A percentile compares a stretch with the other conserved stretches of the same genome.
Conservation (phyloP, 805 yeast species). For the Wickerhamiella australiensis region DNA sequence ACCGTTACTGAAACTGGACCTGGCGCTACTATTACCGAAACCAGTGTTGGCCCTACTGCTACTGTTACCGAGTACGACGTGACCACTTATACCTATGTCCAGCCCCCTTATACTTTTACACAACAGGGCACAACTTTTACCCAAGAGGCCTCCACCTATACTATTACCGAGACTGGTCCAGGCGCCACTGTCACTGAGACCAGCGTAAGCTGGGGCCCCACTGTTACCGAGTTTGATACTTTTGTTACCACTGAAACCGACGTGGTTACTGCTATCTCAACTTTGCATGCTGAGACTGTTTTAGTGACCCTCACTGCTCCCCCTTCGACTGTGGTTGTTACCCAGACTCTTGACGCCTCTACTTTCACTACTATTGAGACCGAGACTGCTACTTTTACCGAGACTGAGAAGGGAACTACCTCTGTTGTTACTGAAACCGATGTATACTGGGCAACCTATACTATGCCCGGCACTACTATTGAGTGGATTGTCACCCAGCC, state of each 20-base stretch:
- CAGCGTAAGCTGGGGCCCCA: not conserved
- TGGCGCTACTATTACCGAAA: not conserved
- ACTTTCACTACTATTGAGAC: conserved; percentile 8
- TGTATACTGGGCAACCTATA: conserved; percentile 1
- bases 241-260: conserved; percentile 6
- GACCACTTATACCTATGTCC: not conserved
- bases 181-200: not conserved
- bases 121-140: not conserved
- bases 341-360: conserved; percentile 3
- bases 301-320: not conserved
- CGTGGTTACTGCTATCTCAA: not conserved
- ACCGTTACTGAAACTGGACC: not conserved
- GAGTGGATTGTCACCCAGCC: conserved; percentile 1
- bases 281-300: conserved; percentile 9
- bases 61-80: not conserved
- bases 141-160: conserved; percentile 1
- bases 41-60: not conserved
- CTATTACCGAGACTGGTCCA: not conserved
- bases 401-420: conserved; percentile 4
- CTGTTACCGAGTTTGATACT: not conserved
- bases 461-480: conserved; percentile 6
- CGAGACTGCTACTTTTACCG: not conserved
- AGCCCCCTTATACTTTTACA: not conserved
- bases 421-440: conserved; percentile 3
- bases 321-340: not conserved